Evolutionary conservation across 345 rosid species (phyloP), one percentile per base, ranked within the genome.

Genomic region (Salix udensis): DNA sequence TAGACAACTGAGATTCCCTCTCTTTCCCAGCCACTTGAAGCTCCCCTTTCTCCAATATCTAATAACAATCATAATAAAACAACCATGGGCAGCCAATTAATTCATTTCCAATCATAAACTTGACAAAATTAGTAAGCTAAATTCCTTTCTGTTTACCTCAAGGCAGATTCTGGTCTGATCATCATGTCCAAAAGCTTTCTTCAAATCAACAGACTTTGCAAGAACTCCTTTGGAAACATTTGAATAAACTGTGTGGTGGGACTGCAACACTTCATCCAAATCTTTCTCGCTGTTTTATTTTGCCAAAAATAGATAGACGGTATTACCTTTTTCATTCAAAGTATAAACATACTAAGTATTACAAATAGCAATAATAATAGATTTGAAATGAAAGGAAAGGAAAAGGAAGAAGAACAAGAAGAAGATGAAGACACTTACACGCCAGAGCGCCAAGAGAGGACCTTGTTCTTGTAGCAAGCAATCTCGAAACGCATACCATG

Each of bases 11-110:
- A 11, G 92, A 88, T 67, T 95, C 99, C 87, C 98, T 86, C 86
- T 93, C 99, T 85, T 95, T 95, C 31, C 98, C 99, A 13, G 99
- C 99, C 83, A 96, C 91, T 82, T 96, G 98, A 78, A 96, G 97
- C 85, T 96, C 99, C 52, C 99, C 99, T 84, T 92, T 92, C 31
- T 93, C 97, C 92, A 96, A 71, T 81, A 96, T 93, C 96, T 95
- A 80, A n/a, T 10, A 58, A 37, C 24, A 72, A 19, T 18, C n/a
- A 52, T 52, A 19, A 16, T 5, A 18, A 16, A 44, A 44, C 50
- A 44, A 13, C 50, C 50, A 5, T 12, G 16, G 50, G 16, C 16
- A 46, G 16, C 50, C 50, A 3, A 46, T 46, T 13, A 13, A 46
- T 46, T 46, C 50, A 46, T 46, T 46, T 46, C 50, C 16, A 46